phyloP scores from a whole-genome alignment of 768 basidiomycete species.

The Serpula lacrymans region DNA sequence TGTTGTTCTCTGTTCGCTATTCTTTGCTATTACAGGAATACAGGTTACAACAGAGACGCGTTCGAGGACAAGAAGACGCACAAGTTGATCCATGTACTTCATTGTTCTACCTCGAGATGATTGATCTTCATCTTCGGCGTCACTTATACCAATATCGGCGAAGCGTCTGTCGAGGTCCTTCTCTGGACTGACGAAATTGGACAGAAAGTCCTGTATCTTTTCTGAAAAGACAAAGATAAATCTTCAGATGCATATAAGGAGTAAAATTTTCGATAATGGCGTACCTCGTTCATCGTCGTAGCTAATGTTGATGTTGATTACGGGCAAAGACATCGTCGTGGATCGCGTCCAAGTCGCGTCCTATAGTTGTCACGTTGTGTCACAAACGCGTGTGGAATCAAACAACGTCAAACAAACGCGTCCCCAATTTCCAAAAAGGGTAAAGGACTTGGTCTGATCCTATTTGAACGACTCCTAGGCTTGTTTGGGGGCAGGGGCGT shows the following conservation, averaged over 20 bases:
- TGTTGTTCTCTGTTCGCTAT: constrained; percentile 93
- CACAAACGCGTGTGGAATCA: too few species aligned
- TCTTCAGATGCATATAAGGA: background rate
- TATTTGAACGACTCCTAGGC: too few species aligned
- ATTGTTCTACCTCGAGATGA: constrained; percentile 37
- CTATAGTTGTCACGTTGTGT: constrained; percentile 24
- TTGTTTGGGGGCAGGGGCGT: too few species aligned
- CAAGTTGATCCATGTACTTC: constrained; percentile 85
- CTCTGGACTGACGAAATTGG: constrained; percentile 59
- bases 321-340: constrained; percentile 63
- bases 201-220: constrained; percentile 67
- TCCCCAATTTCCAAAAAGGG: too few species aligned
- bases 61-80: constrained; percentile 39
- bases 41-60: constrained; percentile 13
- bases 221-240: constrained; percentile 40
- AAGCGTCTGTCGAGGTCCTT: constrained; percentile 67
- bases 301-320: constrained; percentile 54
- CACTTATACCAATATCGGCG: constrained; percentile 67
- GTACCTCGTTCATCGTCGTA: constrained; percentile 74
- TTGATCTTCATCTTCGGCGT: constrained; percentile 37
- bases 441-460: too few species aligned
- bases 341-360: constrained; percentile 22
- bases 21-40: constrained; percentile 59
- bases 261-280: constrained; percentile 5
- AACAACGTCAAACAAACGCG: too few species aligned